Conservation (phyloP, 352 stramenopile species). For the Phytophthora macrochlamydospora region DNA sequence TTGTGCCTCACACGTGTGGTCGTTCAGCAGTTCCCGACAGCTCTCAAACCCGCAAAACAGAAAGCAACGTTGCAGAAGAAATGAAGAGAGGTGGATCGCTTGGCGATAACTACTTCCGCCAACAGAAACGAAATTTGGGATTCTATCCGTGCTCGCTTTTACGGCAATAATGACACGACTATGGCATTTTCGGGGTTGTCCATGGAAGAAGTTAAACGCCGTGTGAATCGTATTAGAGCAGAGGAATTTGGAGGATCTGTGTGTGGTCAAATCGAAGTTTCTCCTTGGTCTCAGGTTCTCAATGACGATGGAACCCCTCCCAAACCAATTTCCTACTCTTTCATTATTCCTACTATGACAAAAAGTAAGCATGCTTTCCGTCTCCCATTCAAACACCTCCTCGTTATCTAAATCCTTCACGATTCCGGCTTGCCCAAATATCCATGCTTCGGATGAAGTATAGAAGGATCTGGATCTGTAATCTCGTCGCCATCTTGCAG, state of each 20-base stretch:
- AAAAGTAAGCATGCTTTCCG: no score
- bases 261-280: background rate
- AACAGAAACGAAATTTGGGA: no score
- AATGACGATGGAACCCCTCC: background rate
- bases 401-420: no score
- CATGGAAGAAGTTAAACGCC: background rate
- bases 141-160: background rate
- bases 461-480: no score
- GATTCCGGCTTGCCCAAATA: no score
- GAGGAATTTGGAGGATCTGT: background rate
- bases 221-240: background rate
- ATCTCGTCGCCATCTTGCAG: no score
- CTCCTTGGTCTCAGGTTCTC: background rate
- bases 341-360: background rate
- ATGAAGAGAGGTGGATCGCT: no score
- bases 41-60: background rate
- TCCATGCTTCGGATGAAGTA: no score
- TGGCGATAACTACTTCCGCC: no score
- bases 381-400: no score
- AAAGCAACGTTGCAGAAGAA: background rate
- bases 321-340: background rate
- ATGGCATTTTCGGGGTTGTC: background rate
- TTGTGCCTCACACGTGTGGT: constrained; percentile 8
- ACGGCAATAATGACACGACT: background rate
- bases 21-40: background rate